A percentile compares a stretch with the other conserved stretches of the same genome.
Evolutionary conservation across 805 yeast species (phyloP).

Genomic region (Metschnikowia drakensbergensis): DNA sequence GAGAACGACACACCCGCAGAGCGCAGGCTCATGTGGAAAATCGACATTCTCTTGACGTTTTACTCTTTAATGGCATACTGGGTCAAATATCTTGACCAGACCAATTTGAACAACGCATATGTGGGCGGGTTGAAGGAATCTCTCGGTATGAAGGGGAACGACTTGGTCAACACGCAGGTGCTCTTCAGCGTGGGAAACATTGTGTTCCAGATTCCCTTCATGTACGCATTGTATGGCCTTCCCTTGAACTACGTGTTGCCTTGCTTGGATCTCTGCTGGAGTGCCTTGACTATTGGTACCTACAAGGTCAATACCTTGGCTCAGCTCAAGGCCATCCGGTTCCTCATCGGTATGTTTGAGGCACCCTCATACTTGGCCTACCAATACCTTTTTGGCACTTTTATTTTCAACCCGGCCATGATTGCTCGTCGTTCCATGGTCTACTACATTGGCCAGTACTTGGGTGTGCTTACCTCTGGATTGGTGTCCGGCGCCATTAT

Average conservation of each 20-base stretch:
- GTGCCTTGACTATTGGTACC: slow-evolving; percentile 22
- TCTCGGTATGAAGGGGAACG: slow-evolving; percentile 27
- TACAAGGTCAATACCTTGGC: slow-evolving; percentile 17
- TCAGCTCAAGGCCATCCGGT: slow-evolving; percentile 25
- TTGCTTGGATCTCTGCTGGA: slow-evolving; percentile 21
- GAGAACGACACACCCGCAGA: slow-evolving; percentile 27
- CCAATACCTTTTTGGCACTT: slow-evolving; percentile 26
- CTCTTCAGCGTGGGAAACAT: slow-evolving; percentile 24
- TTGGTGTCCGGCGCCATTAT: slow-evolving; percentile 23
- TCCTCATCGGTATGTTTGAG: slow-evolving; percentile 26
- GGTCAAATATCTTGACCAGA: slow-evolving; percentile 24
- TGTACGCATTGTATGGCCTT: slow-evolving; percentile 22
- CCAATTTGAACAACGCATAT: slow-evolving; percentile 26
- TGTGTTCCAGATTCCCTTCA: slow-evolving; percentile 25
- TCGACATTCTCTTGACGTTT: slow-evolving; percentile 26
- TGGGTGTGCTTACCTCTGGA: slow-evolving; percentile 29
- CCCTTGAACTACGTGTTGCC: slow-evolving; percentile 23
- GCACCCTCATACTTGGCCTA: slow-evolving; percentile 25
- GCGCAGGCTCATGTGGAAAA: slow-evolving; percentile 27
- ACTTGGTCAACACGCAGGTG: slow-evolving; percentile 26
- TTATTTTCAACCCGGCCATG: slow-evolving; percentile 23
- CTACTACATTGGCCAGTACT: slow-evolving; percentile 27
- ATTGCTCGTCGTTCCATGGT: slow-evolving; percentile 25
- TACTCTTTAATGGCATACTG: slow-evolving; percentile 34
- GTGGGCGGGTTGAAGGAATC: slow-evolving; percentile 24